Evolutionary conservation across 345 rosid genomes (phyloP).

Genomic region (Populus nigra): DNA sequence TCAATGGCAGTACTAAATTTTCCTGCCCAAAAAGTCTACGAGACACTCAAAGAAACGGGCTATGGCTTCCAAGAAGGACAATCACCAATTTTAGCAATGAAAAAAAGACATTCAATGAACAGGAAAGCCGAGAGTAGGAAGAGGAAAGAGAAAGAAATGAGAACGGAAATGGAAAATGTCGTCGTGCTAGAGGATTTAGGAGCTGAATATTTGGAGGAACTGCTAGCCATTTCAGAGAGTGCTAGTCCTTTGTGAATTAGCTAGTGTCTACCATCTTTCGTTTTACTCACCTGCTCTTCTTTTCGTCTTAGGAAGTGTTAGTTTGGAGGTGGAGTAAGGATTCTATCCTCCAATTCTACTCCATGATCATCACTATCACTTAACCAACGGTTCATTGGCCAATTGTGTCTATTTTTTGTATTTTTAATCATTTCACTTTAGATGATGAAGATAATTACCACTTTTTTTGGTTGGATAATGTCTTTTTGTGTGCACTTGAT

Average conservation of each 20-base stretch:
- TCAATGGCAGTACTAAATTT: constrained; percentile 51
- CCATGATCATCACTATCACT: not conserved
- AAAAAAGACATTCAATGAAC: constrained; percentile 45
- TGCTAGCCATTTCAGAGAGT: constrained; percentile 38
- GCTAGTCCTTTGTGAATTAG: constrained; percentile 10
- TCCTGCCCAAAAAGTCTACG: constrained; percentile 39
- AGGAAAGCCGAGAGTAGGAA: constrained; percentile 39
- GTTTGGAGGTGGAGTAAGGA: not conserved
- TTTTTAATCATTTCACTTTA: not conserved
- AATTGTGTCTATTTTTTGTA: not conserved
- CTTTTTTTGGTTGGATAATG: not conserved
- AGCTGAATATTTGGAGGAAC: constrained; percentile 57
- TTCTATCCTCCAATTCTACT: not conserved
- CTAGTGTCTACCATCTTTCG: not conserved
- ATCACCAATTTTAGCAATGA: constrained; percentile 56
- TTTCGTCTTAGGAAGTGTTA: not conserved
- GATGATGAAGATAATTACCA: not conserved
- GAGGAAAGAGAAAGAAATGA: constrained; percentile 35
- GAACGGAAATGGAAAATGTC: constrained; percentile 21
- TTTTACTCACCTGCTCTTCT: not conserved
- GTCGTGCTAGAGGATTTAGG: constrained; percentile 65
- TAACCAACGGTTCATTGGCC: not conserved
- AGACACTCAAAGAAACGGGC: constrained; percentile 47
- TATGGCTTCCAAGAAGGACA: constrained; percentile 29
- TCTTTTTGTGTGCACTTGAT: not conserved